These are phyloP conservation scores for Aphanomyces astaci DNA, from an alignment of 352 stramenopile genomes.

Conservation along the genomic window DNA sequence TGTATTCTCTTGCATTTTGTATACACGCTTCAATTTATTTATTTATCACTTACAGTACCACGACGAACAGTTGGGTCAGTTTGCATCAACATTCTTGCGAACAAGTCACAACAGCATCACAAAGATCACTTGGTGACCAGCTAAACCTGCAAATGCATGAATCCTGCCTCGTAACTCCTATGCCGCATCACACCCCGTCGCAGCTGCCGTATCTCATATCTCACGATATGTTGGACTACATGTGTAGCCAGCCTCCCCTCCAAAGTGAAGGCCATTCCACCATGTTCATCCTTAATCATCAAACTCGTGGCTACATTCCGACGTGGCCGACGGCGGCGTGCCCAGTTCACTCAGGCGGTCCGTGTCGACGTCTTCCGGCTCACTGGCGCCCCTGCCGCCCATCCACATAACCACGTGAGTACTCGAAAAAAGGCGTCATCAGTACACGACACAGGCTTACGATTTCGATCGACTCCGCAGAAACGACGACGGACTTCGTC, in stretches of 20 bases:
- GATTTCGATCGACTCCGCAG: conserved; percentile 7
- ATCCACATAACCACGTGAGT: too few species aligned
- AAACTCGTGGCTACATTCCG: background rate
- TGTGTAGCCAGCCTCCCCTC: background rate
- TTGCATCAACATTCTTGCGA: background rate
- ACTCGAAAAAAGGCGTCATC: too few species aligned
- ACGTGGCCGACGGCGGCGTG: background rate
- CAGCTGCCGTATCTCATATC: too few species aligned
- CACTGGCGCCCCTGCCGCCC: background rate
- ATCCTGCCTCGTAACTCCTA: too few species aligned
- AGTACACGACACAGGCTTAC: too few species aligned
- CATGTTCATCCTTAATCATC: background rate
- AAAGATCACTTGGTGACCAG: too few species aligned
- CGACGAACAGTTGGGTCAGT: background rate
- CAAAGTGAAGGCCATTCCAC: background rate
- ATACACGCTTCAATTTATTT: too few species aligned
- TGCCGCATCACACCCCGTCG: too few species aligned
- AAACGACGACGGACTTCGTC: background rate
- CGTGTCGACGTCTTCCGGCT: background rate
- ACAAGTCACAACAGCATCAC: too few species aligned
- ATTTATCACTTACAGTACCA: background rate
- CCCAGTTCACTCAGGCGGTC: background rate
- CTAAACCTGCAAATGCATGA: too few species aligned
- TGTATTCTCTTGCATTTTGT: background rate
- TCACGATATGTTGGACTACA: too few species aligned